A percentile compares a stretch with the other conserved stretches of the same genome.
phyloP scores from a whole-genome alignment of 2,329 filamentous ascomycete genomes.

The Colletotrichum scovillei region DNA sequence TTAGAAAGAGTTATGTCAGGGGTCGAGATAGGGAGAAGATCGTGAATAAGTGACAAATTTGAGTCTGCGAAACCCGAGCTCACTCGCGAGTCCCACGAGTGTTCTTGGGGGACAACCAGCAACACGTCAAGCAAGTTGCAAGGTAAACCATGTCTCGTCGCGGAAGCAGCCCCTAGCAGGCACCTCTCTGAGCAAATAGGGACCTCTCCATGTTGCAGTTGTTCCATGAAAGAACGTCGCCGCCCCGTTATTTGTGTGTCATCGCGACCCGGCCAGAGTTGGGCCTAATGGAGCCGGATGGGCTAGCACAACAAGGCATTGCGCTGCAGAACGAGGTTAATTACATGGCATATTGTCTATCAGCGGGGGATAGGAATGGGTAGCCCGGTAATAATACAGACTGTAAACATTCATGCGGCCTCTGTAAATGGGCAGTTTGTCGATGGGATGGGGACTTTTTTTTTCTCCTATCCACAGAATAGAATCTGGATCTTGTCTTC shows the following conservation, averaged over 20 bases:
- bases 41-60: neutral
- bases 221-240: neutral
- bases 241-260: slow-evolving; percentile 28
- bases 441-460: neutral
- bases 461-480: neutral
- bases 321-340: neutral
- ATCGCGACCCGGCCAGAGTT: slow-evolving; percentile 16
- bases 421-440: neutral
- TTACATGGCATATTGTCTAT: neutral
- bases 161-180: slow-evolving; percentile 13
- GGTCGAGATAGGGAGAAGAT: neutral
- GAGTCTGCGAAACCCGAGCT: neutral
- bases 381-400: slow-evolving; percentile 7
- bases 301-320: slow-evolving; percentile 8
- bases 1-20: neutral
- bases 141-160: slow-evolving; percentile 15
- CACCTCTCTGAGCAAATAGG: slow-evolving; percentile 5
- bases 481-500: neutral
- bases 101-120: neutral
- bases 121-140: neutral
- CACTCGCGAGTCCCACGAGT: too few species aligned
- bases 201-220: neutral
- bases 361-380: neutral
- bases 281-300: slow-evolving; percentile 9
- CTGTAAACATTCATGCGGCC: slow-evolving; percentile 33